phyloP scores from a whole-genome alignment of 176 grass and related monocot species.

The barley (Hordeum vulgare) region DNA sequence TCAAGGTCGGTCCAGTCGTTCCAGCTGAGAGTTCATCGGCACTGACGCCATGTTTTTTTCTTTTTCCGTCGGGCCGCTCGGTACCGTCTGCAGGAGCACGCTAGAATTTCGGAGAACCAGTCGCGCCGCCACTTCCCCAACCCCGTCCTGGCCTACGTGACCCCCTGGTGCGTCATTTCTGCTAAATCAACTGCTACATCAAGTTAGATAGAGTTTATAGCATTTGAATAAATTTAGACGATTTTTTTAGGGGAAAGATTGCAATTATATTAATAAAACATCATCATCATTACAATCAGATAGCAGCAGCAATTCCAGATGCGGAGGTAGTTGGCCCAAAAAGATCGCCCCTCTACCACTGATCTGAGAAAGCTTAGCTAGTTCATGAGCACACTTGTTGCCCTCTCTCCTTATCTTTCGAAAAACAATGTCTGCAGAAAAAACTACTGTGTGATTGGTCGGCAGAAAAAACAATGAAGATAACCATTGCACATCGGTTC shows the following conservation, averaged over 20 bases:
- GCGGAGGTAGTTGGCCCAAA: no score
- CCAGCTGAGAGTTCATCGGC: background rate
- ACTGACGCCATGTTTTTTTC: background rate
- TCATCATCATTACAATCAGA: no score
- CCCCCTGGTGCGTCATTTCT: constrained; percentile 53
- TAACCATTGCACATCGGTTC: background rate
- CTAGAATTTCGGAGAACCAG: constrained; percentile 43
- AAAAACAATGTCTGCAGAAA: no score
- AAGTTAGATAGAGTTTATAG: background rate
- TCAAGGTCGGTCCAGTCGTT: background rate
- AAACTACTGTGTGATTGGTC: background rate
- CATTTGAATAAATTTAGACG: background rate
- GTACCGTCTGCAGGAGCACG: constrained; percentile 28
- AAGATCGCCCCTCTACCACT: no score
- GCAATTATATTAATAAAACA: no score
- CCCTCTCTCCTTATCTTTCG: no score
- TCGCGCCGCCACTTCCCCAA: constrained; percentile 68
- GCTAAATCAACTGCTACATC: background rate
- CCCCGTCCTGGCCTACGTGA: constrained; percentile 78
- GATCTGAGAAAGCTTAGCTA: no score
- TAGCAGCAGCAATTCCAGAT: no score
- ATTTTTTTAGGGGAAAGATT: no score
- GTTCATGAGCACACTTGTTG: no score
- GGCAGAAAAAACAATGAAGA: background rate
- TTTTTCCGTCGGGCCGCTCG: background rate